Conservation (phyloP, 2,329 filamentous ascomycete species). For the Neoascochyta sp. region DNA sequence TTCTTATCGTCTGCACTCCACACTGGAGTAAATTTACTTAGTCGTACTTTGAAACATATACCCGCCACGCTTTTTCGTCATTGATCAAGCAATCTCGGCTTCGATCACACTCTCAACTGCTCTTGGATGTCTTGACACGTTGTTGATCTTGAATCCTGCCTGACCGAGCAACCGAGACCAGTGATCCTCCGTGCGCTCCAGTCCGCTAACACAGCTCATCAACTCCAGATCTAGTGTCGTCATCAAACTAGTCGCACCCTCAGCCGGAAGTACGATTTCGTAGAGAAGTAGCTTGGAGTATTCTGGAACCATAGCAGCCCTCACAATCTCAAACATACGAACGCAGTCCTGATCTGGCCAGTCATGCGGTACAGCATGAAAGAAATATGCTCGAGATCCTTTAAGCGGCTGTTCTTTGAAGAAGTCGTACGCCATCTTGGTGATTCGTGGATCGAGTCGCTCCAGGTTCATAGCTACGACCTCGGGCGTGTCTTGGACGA, state of each 20-base stretch:
- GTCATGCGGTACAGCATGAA: constrained; percentile 40
- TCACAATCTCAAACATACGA: constrained; percentile 10
- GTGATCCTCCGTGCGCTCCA: constrained; percentile 9
- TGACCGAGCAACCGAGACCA: constrained; percentile 3
- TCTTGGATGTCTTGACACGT: constrained; percentile 5
- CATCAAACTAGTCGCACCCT: constrained; percentile 8
- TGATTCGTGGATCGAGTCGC: constrained; percentile 2
- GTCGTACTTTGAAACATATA: too few species aligned
- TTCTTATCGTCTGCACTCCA: too few species aligned
- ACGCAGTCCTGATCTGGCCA: constrained; percentile 28
- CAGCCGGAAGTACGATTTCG: constrained; percentile 6
- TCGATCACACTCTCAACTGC: constrained; percentile 8
- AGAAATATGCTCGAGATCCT: constrained; percentile 30
- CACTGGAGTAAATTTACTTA: too few species aligned
- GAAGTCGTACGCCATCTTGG: constrained; percentile 20
- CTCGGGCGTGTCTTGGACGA: constrained; percentile 8
- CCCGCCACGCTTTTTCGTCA: too few species aligned
- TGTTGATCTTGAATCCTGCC: constrained; percentile 4
- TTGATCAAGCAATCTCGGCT: constrained; percentile 2
- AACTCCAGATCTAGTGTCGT: constrained; percentile 6
- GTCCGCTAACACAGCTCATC: constrained; percentile 8
- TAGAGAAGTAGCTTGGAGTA: constrained; percentile 9
- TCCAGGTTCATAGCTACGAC: constrained; percentile 4
- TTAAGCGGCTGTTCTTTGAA: constrained; percentile 26
- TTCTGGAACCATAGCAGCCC: constrained; percentile 9